Percentiles rank a stretch among this genome's conserved stretches.
phyloP scores from a whole-genome alignment of 2,329 filamentous ascomycete species.

The Fusarium brachygibbosum region DNA sequence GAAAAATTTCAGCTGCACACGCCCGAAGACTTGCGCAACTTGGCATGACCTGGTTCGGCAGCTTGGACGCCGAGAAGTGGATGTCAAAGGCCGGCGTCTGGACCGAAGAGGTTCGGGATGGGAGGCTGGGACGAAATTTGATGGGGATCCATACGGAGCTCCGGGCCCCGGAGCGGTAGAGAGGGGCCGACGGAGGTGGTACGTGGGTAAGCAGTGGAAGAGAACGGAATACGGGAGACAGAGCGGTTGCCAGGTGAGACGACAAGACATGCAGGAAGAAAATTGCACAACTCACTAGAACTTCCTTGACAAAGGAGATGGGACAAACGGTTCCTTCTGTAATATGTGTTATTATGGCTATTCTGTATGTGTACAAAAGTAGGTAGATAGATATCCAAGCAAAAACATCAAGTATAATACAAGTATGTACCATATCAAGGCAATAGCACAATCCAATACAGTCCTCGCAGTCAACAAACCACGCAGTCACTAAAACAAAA shows the following conservation, averaged over 20 bases:
- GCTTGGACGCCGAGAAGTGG: conserved; percentile 25
- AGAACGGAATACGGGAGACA: conserved; percentile 37
- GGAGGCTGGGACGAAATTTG: conserved; percentile 38
- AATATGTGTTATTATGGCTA: conserved; percentile 43
- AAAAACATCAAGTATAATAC: conserved; percentile 6
- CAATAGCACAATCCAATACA: conserved; percentile 11
- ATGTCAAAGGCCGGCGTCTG: conserved; percentile 30
- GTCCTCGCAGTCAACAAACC: conserved; percentile 2
- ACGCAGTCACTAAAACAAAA: conserved; percentile 15
- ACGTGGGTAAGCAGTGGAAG: conserved; percentile 33
- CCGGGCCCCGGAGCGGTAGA: conserved; percentile 40
- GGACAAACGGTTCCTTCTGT: conserved; percentile 85
- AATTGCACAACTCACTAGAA: conserved; percentile 72
- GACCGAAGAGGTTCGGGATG: conserved; percentile 36
- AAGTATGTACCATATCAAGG: conserved; percentile 15
- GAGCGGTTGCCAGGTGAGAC: conserved; percentile 32
- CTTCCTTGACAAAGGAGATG: conserved; percentile 87
- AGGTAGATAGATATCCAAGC: conserved; percentile 17
- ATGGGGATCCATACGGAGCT: conserved; percentile 40
- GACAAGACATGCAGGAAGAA: conserved; percentile 27
- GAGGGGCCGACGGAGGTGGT: conserved; percentile 29
- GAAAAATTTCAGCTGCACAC: conserved; percentile 35
- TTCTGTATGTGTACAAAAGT: conserved; percentile 23
- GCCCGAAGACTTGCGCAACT: conserved; percentile 37
- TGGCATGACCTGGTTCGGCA: conserved; percentile 40